Base-by-base conservation (phyloP, 2,329 filamentous ascomycete species). In the Penicillium aurantiogriseum region DNA sequence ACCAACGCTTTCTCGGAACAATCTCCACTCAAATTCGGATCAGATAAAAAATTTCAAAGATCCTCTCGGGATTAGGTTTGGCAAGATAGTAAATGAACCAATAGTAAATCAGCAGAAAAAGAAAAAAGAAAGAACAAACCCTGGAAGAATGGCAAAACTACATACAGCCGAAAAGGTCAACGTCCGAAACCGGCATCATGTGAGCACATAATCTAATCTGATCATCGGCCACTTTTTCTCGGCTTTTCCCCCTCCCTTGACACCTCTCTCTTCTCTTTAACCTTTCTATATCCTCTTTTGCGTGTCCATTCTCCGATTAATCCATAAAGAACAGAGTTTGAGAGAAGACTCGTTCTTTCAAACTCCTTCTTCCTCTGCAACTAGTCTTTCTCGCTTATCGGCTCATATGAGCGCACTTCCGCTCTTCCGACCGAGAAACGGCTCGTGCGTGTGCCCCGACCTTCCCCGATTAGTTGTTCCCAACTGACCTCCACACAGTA, bases 341-440 rank as follows among this genome's bases (percentile, higher is more conserved):
- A 25, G 21, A 36, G 17, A 15, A 25, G 19, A 19, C 27, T 21
- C 2, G 19, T 25, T 54, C 25, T 19, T 42, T 23, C 31, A 33
- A 33, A 19, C 17, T 13, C 8, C 19, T 19, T 49, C 25, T n/a
- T 42, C 23, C 25, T 31, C 48, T 56, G n/a, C 45, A 43, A 49
- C 40, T 56, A 45, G 54, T 44, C 43, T 50, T 42, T 61, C 66
- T 72, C 71, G 71, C 67, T 69, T 69, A 65, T 63, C 63, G 65
- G 65, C 59, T 70, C 61, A 63, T 58, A 70, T 67, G 69, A 63
- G 62, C 64, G 63, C 66, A 65, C 69, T 67, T 74, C 71, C 71
- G 71, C 60, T 69, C 65, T 67, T 72, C 71, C 71, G 71, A 67
- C 68, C 69, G 65, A 68, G 59, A 67, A 60, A 65, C 67, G 62